Evolutionary conservation across 23 red algal genomes (phyloP), one percentile per base, ranked within the genome.

Genomic region (Pyropia haitanensis): DNA sequence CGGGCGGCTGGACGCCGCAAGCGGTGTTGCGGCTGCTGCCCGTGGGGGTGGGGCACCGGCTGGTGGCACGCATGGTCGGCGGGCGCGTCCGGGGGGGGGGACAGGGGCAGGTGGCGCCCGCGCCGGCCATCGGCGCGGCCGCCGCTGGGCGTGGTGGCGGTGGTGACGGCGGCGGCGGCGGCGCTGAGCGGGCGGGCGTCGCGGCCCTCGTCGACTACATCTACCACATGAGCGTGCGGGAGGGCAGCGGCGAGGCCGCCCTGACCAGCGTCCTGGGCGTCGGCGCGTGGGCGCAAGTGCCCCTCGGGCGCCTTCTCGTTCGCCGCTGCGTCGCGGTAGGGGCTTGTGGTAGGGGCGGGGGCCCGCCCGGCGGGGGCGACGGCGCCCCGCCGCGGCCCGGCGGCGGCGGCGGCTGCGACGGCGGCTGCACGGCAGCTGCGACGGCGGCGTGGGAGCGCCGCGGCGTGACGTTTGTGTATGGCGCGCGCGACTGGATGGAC

Each of bases 401-500:
- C 4, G 39, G 8, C 39, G n/a, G 5, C 39, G 2, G 10, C 8
- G 8, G 39, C 2, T 1, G 39, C 7, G 5, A 46, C 8, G 5
- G 5, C 39, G 39, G 13, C 13, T n/a, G n/a, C n/a, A 3, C 39
- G 2, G 10, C 8, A 13, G 39, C 2, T 1, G 39, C 7, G 5
- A 46, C 8, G 5, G 5, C 39, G 39, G 13, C 13, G 39, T 46
- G 39, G 39, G 39, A 46, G 10, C 39, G 39, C 39, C 39, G 39
- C 39, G 39, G 39, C 8, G 71, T 64, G 15, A 65, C 62, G 25
- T 89, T 89, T 65, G 29, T 89, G 30, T 89, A 89, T 30, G 85
- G 85, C 14, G 85, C 71, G 14, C 34, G 63, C 1, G 85, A 89
- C 49, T 89, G 85, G 85, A 89, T 89, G 76, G 78, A 63, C 53